Evolutionary conservation across 108 stramenopile species (phyloP).

Genomic region (Cyclotella atomus): DNA sequence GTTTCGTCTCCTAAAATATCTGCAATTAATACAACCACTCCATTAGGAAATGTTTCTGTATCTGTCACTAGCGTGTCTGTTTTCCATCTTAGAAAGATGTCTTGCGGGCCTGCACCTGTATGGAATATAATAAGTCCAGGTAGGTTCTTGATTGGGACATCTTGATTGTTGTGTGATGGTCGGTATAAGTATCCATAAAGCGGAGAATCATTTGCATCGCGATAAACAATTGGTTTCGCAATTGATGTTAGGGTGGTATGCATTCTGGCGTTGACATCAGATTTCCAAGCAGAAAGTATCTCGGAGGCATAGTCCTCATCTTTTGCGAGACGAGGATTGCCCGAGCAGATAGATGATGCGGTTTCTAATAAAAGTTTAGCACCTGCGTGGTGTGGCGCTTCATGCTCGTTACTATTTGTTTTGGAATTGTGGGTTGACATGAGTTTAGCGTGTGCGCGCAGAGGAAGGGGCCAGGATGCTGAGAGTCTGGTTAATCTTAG

Average conservation of each 20-base stretch:
- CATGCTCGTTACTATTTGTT: too few relatives aligned
- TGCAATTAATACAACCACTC: constrained; percentile 63
- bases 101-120: constrained; percentile 81
- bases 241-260: background rate
- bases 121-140: constrained; percentile 76
- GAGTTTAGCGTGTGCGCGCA: too few relatives aligned
- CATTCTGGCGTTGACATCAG: constrained; percentile 22
- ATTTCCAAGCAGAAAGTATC: constrained; percentile 49
- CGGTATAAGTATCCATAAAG: constrained; percentile 60
- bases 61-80: constrained; percentile 55
- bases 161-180: background rate
- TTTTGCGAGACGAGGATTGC: constrained; percentile 40
- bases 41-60: constrained; percentile 22
- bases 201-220: constrained; percentile 24
- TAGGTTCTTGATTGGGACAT: background rate
- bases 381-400: too few relatives aligned
- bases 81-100: constrained; percentile 73
- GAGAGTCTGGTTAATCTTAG: too few relatives aligned
- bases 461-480: too few relatives aligned
- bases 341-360: background rate
- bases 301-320: constrained; percentile 49
- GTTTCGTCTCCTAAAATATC: constrained; percentile 62
- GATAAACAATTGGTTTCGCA: constrained; percentile 17
- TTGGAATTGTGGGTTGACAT: too few relatives aligned
- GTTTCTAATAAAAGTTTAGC: background rate